Base-by-base conservation (phyloP, 345 rosid species). In the Hibiscus mutabilis region DNA sequence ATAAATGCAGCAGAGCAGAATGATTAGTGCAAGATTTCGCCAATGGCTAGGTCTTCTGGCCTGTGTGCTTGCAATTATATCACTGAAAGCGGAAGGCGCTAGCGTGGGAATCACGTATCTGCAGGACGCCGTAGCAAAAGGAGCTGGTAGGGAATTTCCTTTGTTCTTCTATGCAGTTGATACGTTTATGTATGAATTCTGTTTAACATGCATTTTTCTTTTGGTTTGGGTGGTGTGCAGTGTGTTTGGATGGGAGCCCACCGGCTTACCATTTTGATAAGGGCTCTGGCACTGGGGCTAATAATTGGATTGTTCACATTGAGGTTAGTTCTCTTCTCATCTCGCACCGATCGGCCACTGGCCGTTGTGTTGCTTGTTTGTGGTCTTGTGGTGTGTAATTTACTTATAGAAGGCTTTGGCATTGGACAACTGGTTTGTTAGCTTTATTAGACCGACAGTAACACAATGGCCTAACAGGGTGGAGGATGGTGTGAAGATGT, bases 401-500 rank as follows among this genome's bases (percentile, higher is more conserved):
- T 33, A 42, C 40, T 60, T 61, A 6, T 46, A 35, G 8, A 37
- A 37, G 15, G 27, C 51, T 51, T 18, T 70, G 8, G 15, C 57
- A 57, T 57, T 70, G 25, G 46, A 49, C 35, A 0, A 25, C 24
- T 8, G 47, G 15, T 27, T 59, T 73, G 21, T 13, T 31, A 14
- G 55, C 55, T 15, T 49, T 47, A 47, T 13, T 42, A 47, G 19
- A 15, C 18, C 29, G 40, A 60, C 15, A 35, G 14, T 53, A 42
- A 49, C 24, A 68, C 13, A 60, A 60, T 27, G 64, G 6, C 46
- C 13, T 42, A 42, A 42, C 46, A 94, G 98, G 98, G 98, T 80
- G 98, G 98, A 74, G 96, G 96, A 72, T 94, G 99, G 99, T 94
- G 99, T 84, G 84, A 85, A 60, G 84, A 83, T 25, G 73, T 80